Evolutionary conservation across 2,329 filamentous ascomycete species (phyloP), one percentile per base, ranked within the genome.

Genomic region (Calonectria crousiana): DNA sequence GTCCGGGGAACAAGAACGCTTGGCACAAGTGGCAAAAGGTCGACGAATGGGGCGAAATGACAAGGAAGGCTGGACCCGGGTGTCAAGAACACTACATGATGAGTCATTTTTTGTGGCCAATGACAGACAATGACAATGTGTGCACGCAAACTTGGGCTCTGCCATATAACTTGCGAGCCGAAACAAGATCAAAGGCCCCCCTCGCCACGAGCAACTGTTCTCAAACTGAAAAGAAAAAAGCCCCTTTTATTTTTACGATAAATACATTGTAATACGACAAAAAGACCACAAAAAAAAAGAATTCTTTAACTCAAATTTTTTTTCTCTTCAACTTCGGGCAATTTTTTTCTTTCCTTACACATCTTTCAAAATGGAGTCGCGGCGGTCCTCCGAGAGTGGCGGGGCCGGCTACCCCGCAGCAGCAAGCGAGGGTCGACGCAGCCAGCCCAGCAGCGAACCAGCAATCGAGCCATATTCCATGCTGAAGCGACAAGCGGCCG

Each of bases 51-150:
- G 56, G 56, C 56, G 56, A 62, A 41, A 18, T 41, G 38, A 28
- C 23, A 26, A 62, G 13, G 56, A 23, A 36, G 32, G 53, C 14
- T 62, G 36, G 56, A 62, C 56, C 30, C 38, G 10, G 34, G 38
- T 23, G 56, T 20, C n/a, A 23, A 60, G 38, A 60, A 28, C 20
- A 38, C 53, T n/a, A 60, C 4, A 62, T 6, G 56, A 62, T 62
- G 56, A 62, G 56, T 62, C 56, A 62, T 62, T 62, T 62, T 62
- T 62, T 8, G 36, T 62, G 36, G 56, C 56, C 56, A 62, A 62
- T 62, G 56, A 62, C 16, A 16, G n/a, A 41, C 56, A 41, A 62
- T 62, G 56, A 62, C 34, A 28, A 26, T 23, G 6, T 62, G 56
- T 62, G 38, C 26, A 62, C 34, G n/a, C 56, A 18, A 62, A 62